Base-by-base conservation (phyloP, 176 grass and related monocot species). In the Carex littledalei region DNA sequence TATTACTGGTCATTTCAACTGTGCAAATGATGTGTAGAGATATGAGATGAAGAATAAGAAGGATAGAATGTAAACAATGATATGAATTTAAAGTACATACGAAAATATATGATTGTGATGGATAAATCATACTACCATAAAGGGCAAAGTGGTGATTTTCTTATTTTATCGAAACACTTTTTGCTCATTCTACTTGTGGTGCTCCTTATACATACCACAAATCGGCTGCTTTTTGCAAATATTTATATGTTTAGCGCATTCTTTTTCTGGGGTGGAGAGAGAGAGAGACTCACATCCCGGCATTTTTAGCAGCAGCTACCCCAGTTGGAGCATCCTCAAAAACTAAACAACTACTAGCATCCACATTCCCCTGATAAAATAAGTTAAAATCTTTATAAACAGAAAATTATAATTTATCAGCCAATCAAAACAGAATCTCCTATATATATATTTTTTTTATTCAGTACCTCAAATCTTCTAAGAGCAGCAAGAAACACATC, bases 241-340 rank as follows among this genome's bases (percentile, higher is more conserved):
- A 64, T 49, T 45, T 16, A 72, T 6, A 53, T 61, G 39, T 71
- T 39, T 21, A 85, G 35, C 8, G 6, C 8, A 37, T 59, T 9
- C 13, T 21, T 26, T 64, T 78, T 78, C 24, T 22, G 55, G 16
- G 8, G 0, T 45, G 32, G 22, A 43, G 34, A 49, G 18, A 47
- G 5, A 76, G 6, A 55, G 34, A 3, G 31, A 88, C 93, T 95
- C 86, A 95, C 95, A 98, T 98, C 74, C 91, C 88, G 7, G 91
- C 95, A 90, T 89, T 95, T 73, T 91, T 98, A 5, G 96, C 96
- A 81, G 96, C 96, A 67, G 88, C 89, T 84, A 98, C 91, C 83
- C 96, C 96, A 21, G 90, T 83, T 53, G 96, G 96, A 5, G 96
- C 96, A 82, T 98, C 93, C 83, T 95, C 96, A 88, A 98, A 98